These are phyloP conservation scores for Neopestalotiopsis sp. DNA, from an alignment of 2,329 filamentous ascomycete genomes.

Conservation along the genomic window DNA sequence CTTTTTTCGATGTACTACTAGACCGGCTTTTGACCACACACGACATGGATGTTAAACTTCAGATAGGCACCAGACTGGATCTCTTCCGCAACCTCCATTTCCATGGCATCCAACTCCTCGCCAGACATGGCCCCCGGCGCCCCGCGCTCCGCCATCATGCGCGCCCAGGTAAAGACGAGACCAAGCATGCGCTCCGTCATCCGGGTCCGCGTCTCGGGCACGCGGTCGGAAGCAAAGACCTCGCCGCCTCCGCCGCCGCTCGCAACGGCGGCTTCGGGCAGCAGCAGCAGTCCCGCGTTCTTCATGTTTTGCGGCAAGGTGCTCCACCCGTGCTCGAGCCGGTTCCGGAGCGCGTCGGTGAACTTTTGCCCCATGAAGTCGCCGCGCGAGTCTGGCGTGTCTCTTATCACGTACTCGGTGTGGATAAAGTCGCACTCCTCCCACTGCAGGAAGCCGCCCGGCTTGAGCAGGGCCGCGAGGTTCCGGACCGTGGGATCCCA, in stretches of 20 bases:
- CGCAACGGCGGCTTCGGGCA: too few relatives aligned
- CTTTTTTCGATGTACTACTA: too few relatives aligned
- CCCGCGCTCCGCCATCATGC: not conserved
- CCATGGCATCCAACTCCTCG: too few relatives aligned
- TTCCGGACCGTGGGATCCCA: constrained; percentile 21
- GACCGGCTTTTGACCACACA: too few relatives aligned
- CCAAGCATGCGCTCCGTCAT: not conserved
- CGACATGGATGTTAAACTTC: too few relatives aligned
- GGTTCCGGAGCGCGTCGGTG: too few relatives aligned
- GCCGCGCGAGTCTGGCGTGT: not conserved
- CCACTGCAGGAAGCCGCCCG: constrained; percentile 17
- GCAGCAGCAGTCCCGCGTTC: not conserved
- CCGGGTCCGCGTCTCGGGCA: not conserved
- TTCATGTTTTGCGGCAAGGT: too few relatives aligned
- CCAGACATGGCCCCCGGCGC: too few relatives aligned
- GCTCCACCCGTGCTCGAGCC: too few relatives aligned
- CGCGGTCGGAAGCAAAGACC: not conserved
- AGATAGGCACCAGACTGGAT: too few relatives aligned
- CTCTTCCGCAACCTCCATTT: too few relatives aligned
- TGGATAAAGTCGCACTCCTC: constrained; percentile 22
- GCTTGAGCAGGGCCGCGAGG: constrained; percentile 1
- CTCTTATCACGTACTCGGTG: constrained; percentile 11
- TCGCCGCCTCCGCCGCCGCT: not conserved
- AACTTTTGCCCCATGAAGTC: too few relatives aligned
- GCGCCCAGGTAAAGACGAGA: not conserved